Percentiles rank a stretch among this genome's conserved stretches.
phyloP scores from a whole-genome alignment of 331 rosid species.

The Saraca asoca region DNA sequence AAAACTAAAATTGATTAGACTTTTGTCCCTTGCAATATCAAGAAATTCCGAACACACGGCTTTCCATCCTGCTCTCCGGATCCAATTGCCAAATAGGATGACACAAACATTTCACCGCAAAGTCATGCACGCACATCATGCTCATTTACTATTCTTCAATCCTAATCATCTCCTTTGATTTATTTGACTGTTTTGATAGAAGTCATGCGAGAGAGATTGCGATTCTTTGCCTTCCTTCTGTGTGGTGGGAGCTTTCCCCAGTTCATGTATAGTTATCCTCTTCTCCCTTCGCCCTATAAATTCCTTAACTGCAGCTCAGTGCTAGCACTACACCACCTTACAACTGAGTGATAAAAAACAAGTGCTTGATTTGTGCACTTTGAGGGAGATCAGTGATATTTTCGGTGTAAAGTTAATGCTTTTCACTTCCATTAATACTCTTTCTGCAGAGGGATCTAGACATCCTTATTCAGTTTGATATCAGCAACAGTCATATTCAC shows the following conservation, averaged over 20 bases:
- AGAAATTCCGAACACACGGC: slow-evolving; percentile 15
- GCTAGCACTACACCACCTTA: not conserved
- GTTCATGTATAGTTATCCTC: slow-evolving; percentile 22
- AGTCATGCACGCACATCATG: slow-evolving; percentile 26
- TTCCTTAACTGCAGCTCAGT: slow-evolving; percentile 12
- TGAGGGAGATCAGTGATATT: slow-evolving; percentile 10
- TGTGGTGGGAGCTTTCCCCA: slow-evolving; percentile 36
- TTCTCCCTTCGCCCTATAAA: slow-evolving; percentile 32
- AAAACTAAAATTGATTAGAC: slow-evolving; percentile 15
- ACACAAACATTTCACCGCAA: slow-evolving; percentile 51
- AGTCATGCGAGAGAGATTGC: not conserved
- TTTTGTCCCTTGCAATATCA: slow-evolving; percentile 28
- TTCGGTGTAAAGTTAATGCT: slow-evolving; percentile 32
- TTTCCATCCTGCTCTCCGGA: slow-evolving; percentile 31
- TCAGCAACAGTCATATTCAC: slow-evolving; percentile 23
- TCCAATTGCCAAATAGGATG: slow-evolving; percentile 49
- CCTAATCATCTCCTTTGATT: slow-evolving; percentile 31
- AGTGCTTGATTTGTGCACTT: slow-evolving; percentile 27
- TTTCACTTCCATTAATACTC: slow-evolving; percentile 28
- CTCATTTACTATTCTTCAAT: slow-evolving; percentile 27
- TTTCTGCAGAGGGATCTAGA: slow-evolving; percentile 50
- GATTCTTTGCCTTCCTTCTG: slow-evolving; percentile 34
- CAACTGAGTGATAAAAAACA: slow-evolving; percentile 18
- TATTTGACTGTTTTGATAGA: slow-evolving; percentile 39
- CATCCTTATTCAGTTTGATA: slow-evolving; percentile 27